Evolutionary conservation across 371 early-diverging fungal species (phyloP).

Genomic region (Mucor mucedo): DNA sequence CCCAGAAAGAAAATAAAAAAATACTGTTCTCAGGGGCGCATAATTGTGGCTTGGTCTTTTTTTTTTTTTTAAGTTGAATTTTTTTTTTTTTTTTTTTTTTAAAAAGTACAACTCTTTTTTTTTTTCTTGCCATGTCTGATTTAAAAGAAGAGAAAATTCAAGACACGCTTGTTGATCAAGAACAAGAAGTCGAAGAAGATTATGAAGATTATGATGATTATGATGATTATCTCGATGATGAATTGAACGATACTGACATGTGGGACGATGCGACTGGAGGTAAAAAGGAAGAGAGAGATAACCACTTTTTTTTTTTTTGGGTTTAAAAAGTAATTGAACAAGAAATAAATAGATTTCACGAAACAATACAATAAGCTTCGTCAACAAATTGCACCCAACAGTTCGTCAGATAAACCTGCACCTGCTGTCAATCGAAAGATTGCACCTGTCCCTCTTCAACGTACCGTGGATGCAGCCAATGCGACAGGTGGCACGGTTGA

Average conservation of each 20-base stretch:
- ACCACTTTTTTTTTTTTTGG: no score
- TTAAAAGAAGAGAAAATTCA: background rate
- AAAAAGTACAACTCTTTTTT: background rate
- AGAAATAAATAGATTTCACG: slow-evolving; percentile 73
- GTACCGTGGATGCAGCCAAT: slow-evolving; percentile 15
- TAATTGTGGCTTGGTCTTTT: slow-evolving; percentile 5
- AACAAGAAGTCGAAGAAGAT: slow-evolving; percentile 16
- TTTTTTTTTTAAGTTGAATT: slow-evolving; percentile 4
- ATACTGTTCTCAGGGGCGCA: background rate
- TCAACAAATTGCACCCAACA: slow-evolving; percentile 56
- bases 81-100: slow-evolving; percentile 10
- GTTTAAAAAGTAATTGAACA: no score
- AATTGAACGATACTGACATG: slow-evolving; percentile 64
- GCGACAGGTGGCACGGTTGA: slow-evolving; percentile 20
- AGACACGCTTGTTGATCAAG: slow-evolving; percentile 1
- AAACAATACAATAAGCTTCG: slow-evolving; percentile 91
- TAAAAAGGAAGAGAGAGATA: no score
- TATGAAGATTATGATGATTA: slow-evolving; percentile 56
- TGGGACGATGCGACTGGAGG: slow-evolving; percentile 65
- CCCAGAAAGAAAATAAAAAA: slow-evolving; percentile 2
- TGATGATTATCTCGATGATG: slow-evolving; percentile 62
- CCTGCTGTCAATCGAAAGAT: slow-evolving; percentile 50
- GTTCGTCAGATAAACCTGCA: slow-evolving; percentile 33
- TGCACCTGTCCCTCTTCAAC: slow-evolving; percentile 23
- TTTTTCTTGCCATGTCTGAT: slow-evolving; percentile 9